Conservation (phyloP, 352 stramenopile species). For the Phytophthora meadii region DNA sequence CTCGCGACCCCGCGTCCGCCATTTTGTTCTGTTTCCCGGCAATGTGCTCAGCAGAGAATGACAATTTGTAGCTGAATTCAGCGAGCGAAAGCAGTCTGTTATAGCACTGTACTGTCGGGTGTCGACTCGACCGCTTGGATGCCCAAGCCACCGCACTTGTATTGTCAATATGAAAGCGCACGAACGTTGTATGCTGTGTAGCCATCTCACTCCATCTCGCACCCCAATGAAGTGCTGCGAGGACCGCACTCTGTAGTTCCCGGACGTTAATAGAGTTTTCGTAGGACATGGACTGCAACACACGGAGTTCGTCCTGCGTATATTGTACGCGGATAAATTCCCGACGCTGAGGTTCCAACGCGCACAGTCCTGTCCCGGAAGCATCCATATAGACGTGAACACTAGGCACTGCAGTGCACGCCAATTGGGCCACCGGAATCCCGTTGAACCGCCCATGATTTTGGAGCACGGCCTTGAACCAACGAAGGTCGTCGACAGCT, state of each 20-base stretch:
- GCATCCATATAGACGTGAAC: too few relatives aligned
- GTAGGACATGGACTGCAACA: background rate
- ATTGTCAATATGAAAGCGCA: constrained; percentile 31
- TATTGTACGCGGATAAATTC: too few relatives aligned
- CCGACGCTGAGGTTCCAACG: too few relatives aligned
- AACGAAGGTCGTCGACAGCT: background rate
- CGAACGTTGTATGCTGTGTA: background rate
- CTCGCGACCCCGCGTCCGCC: constrained; percentile 17
- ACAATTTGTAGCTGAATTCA: constrained; percentile 20
- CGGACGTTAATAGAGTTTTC: constrained; percentile 29
- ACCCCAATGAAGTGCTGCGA: constrained; percentile 21
- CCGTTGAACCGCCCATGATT: constrained; percentile 4
- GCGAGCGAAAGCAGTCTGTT: constrained; percentile 23
- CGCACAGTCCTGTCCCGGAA: too few relatives aligned
- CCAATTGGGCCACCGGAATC: constrained; percentile 18
- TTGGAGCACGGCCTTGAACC: constrained; percentile 5
- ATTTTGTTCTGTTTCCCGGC: constrained; percentile 18
- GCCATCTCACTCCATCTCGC: background rate
- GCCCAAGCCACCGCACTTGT: constrained; percentile 6
- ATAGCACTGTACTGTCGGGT: constrained; percentile 8
- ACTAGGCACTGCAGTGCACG: background rate
- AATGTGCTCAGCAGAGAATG: constrained; percentile 29
- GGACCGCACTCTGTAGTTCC: constrained; percentile 16
- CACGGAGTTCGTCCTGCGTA: background rate
- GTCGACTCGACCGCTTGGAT: background rate